Conservation (phyloP, 78 protist species). For the Dictyostelium brefeldianum region DNA sequence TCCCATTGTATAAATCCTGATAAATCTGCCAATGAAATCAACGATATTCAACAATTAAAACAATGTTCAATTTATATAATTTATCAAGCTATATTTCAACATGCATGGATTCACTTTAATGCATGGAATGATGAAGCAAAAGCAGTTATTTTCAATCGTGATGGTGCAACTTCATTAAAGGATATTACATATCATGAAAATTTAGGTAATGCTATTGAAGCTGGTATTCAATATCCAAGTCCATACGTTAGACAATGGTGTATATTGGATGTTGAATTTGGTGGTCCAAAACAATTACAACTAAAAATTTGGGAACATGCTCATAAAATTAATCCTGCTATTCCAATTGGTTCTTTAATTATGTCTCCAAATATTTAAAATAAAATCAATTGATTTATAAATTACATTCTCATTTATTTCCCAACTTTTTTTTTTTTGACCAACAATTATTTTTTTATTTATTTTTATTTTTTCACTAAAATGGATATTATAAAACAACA, state of each 20-base stretch:
- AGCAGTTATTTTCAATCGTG: conserved; percentile 26
- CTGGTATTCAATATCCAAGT: conserved; percentile 63
- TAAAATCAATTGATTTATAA: too few species aligned
- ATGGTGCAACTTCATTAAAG: conserved; percentile 24
- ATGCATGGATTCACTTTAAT: conserved; percentile 63
- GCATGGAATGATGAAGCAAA: conserved; percentile 66
- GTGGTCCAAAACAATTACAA: conserved; percentile 38
- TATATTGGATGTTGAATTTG: conserved; percentile 43
- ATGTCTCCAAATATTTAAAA: conserved; percentile 67
- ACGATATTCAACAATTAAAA: neutral
- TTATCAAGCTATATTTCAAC: conserved; percentile 43
- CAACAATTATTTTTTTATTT: too few species aligned
- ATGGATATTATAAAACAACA: too few species aligned
- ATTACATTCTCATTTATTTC: too few species aligned
- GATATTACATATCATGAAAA: conserved; percentile 37
- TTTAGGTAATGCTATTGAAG: conserved; percentile 62
- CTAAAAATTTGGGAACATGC: conserved; percentile 49
- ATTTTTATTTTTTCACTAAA: too few species aligned
- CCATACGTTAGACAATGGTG: conserved; percentile 56
- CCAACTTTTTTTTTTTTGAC: too few species aligned
- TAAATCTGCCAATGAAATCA: neutral
- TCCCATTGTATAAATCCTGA: conserved; percentile 24
- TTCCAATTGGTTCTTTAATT: conserved; percentile 47
- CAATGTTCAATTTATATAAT: conserved; percentile 19
- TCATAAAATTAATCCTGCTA: conserved; percentile 56